Percentiles rank a stretch among this genome's conserved stretches.
Conservation (phyloP, 208 protist genomes). For the Leishmania major region DNA sequence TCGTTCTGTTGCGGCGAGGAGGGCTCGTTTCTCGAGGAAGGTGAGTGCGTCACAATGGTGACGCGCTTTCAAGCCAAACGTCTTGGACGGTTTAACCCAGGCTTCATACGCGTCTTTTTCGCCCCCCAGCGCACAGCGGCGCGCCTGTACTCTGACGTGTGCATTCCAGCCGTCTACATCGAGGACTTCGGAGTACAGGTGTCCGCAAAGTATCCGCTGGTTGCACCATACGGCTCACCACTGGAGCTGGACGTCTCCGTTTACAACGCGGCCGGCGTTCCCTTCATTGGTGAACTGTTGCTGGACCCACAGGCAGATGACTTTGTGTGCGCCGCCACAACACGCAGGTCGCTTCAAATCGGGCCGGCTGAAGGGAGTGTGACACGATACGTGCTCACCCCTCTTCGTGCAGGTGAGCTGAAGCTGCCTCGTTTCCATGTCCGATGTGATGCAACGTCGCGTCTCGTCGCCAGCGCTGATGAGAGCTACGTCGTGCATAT, state of each 20-base stretch:
- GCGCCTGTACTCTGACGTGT: conserved; percentile 51
- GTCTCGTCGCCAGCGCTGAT: conserved; percentile 21
- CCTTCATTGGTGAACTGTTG: conserved; percentile 44
- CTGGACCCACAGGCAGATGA: conserved; percentile 31
- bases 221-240: conserved; percentile 29
- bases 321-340: conserved; percentile 41
- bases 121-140: conserved; percentile 22
- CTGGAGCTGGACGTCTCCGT: conserved; percentile 46
- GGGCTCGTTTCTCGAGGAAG: conserved; percentile 50
- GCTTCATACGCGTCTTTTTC: conserved; percentile 63
- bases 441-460: conserved; percentile 14
- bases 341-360: conserved; percentile 44
- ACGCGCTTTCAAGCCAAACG: conserved; percentile 33
- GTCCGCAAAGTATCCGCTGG: conserved; percentile 39
- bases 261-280: conserved; percentile 30
- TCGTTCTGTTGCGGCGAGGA: conserved; percentile 34
- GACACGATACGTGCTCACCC: conserved; percentile 20
- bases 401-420: conserved; percentile 32
- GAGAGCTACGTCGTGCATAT: conserved; percentile 38
- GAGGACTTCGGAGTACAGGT: conserved; percentile 40
- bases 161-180: conserved; percentile 49
- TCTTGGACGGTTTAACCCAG: conserved; percentile 37
- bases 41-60: conserved; percentile 58
- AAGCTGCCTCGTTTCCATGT: conserved; percentile 21
- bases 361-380: conserved; percentile 15